Evolutionary conservation across 2,329 filamentous ascomycete species (phyloP), one percentile per base, ranked within the genome.

Genomic region (Teratosphaeria nubilosa): DNA sequence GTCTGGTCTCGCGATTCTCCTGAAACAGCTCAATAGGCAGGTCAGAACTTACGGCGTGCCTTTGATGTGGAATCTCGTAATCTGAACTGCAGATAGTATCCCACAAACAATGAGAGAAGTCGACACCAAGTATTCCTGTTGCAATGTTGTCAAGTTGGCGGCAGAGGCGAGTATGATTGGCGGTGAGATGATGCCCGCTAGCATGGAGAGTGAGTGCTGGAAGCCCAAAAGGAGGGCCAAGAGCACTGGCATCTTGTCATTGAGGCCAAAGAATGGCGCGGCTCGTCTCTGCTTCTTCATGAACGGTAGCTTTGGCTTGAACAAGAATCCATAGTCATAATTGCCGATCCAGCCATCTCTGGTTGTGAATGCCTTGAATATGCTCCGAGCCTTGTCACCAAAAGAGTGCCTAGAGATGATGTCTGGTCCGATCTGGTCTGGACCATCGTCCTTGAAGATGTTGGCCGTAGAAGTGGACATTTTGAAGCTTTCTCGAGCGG

Each of bases 311-410:
- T 88, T 91, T 1, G 81, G 88, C 24, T 77, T 84, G 78, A 96
- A 95, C 48, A 96, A 84, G 68, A 91, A 94, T 37, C 73, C 88
- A 80, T 96, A 96, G 79, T 96, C 88, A 73, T 96, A 96, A 66
- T 85, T 80, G 62, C 91, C 91, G 58, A 96, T 73, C 27, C 96
- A 80, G 13, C 91, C 91, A 22, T 77, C 76, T 70, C 75, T 80
- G 13, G 78, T 80, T 0, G 78, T 80, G 60, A 80, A 77, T 3
- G 77, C 74, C 59, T 74, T 77, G 1, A 68, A 65, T 53, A 76
- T 59, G n/a, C 73, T 70, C 57, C 73, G 68, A 34, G 70, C 62
- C 56, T 74, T 74, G 24, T 77, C 73, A 45, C 70, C 69, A 60
- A 76, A 73, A 22, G 72, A 73, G 52, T 72, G 71, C 65, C 74